phyloP scores from a whole-genome alignment of 2,329 filamentous ascomycete genomes.

The Monosporascus sp. region DNA sequence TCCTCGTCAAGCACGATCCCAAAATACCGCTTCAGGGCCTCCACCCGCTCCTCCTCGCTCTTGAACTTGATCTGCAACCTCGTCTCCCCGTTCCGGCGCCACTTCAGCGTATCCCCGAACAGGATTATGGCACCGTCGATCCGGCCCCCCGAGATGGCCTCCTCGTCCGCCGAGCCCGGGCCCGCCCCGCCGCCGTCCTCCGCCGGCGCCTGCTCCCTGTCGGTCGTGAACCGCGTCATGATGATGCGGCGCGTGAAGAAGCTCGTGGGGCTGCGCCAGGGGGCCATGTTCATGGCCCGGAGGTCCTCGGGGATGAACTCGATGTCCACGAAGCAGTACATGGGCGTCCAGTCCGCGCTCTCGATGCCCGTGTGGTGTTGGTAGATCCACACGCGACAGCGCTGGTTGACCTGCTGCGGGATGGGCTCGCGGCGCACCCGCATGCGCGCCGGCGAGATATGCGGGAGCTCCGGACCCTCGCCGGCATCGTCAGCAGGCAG shows the following conservation, averaged over 20 bases:
- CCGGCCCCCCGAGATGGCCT: slow-evolving; percentile 29
- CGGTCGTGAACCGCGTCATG: slow-evolving; percentile 34
- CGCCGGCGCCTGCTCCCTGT: slow-evolving; percentile 16
- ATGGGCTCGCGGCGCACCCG: slow-evolving; percentile 22
- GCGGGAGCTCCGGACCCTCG: slow-evolving; percentile 2
- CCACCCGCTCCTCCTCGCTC: slow-evolving; percentile 38
- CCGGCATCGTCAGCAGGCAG: not conserved
- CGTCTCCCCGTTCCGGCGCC: slow-evolving; percentile 31
- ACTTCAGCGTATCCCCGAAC: slow-evolving; percentile 36
- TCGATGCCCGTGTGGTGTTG: slow-evolving; percentile 17
- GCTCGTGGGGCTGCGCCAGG: slow-evolving; percentile 24
- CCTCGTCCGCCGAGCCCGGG: slow-evolving; percentile 29
- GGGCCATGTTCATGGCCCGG: slow-evolving; percentile 32
- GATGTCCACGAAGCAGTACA: slow-evolving; percentile 42
- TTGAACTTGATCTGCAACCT: slow-evolving; percentile 32
- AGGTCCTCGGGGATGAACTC: slow-evolving; percentile 36
- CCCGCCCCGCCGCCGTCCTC: slow-evolving; percentile 22
- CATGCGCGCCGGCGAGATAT: slow-evolving; percentile 25
- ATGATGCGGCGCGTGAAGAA: slow-evolving; percentile 34
- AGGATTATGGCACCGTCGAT: slow-evolving; percentile 32
- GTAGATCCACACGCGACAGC: slow-evolving; percentile 18
- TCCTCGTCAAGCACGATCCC: slow-evolving; percentile 32
- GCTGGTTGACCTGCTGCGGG: slow-evolving; percentile 17
- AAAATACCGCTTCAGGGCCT: slow-evolving; percentile 40
- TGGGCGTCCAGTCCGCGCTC: slow-evolving; percentile 30